A percentile compares a stretch with the other conserved stretches of the same genome.
Conservation (phyloP, 805 yeast species). For the Yueomyces sinensis region DNA sequence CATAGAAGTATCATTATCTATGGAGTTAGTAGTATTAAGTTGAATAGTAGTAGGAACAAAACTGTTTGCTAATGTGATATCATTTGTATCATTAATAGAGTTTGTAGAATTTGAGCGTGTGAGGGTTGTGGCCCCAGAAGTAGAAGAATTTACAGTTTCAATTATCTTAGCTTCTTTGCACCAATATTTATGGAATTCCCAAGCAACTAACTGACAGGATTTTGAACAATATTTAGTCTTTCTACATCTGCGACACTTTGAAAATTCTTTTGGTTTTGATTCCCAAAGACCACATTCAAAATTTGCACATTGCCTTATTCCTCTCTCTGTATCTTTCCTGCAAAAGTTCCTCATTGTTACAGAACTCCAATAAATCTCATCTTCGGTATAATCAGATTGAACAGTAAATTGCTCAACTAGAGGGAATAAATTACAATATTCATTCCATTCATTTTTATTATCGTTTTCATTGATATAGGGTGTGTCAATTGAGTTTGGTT, state of each 20-base stretch:
- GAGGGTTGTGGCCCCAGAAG: neutral
- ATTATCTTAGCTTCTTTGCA: constrained; percentile 36
- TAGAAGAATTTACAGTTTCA: neutral
- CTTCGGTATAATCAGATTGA: constrained; percentile 49
- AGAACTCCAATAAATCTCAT: constrained; percentile 91
- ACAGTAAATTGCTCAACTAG: constrained; percentile 84
- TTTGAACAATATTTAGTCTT: constrained; percentile 90
- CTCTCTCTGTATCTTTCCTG: constrained; percentile 73
- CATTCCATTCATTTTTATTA: too few relatives aligned
- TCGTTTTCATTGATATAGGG: too few relatives aligned
- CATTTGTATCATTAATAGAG: too few relatives aligned
- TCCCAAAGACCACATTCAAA: constrained; percentile 95
- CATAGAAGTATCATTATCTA: too few relatives aligned
- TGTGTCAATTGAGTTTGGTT: too few relatives aligned
- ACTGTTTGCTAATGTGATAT: too few relatives aligned
- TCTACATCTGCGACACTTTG: constrained; percentile 88
- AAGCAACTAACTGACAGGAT: constrained; percentile 81
- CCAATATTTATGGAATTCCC: constrained; percentile 94
- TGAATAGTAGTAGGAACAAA: too few relatives aligned
- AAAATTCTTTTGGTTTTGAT: constrained; percentile 76
- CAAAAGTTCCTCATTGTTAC: constrained; percentile 96
- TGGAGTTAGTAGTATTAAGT: too few relatives aligned
- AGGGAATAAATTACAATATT: constrained; percentile 59
- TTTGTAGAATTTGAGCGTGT: neutral
- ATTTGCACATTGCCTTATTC: constrained; percentile 89